Conservation (phyloP, 345 rosid genomes). For the Crucihimalaya himalaica region DNA sequence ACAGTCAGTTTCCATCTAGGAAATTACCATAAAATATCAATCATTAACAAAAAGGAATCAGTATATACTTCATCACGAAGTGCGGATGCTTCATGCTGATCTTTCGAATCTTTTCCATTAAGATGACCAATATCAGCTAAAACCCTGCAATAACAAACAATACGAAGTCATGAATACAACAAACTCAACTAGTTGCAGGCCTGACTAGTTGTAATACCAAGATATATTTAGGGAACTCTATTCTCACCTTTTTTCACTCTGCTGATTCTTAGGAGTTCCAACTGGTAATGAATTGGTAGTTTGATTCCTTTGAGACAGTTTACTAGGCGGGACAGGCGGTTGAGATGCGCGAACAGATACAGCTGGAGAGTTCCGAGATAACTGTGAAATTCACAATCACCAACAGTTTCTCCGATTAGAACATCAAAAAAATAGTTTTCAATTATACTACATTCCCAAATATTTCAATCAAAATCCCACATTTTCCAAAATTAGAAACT, state of each 20-base stretch:
- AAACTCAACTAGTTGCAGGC: conserved; percentile 27
- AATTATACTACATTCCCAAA: conserved; percentile 12
- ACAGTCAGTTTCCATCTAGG: conserved; percentile 15
- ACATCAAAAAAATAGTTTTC: conserved; percentile 11
- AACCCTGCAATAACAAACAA: conserved; percentile 54
- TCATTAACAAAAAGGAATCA: background rate
- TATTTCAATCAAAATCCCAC: conserved; percentile 25
- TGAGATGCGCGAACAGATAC: conserved; percentile 53
- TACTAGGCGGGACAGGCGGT: conserved; percentile 60
- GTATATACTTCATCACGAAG: conserved; percentile 93
- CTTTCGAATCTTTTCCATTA: conserved; percentile 49
- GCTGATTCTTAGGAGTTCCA: conserved; percentile 62
- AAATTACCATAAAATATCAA: background rate
- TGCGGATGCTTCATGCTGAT: conserved; percentile 82
- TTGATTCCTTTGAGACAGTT: conserved; percentile 52
- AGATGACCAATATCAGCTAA: conserved; percentile 51
- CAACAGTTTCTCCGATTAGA: conserved; percentile 23
- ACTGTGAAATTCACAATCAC: conserved; percentile 39
- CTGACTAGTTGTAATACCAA: background rate
- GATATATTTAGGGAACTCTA: background rate
- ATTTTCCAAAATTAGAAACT: conserved; percentile 37
- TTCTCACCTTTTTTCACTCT: conserved; percentile 62
- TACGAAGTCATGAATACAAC: background rate
- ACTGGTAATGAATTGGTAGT: conserved; percentile 47
- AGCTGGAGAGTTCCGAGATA: conserved; percentile 55